Base-by-base conservation (phyloP, 306 rosid species). In the Cucurbita pepo region DNA sequence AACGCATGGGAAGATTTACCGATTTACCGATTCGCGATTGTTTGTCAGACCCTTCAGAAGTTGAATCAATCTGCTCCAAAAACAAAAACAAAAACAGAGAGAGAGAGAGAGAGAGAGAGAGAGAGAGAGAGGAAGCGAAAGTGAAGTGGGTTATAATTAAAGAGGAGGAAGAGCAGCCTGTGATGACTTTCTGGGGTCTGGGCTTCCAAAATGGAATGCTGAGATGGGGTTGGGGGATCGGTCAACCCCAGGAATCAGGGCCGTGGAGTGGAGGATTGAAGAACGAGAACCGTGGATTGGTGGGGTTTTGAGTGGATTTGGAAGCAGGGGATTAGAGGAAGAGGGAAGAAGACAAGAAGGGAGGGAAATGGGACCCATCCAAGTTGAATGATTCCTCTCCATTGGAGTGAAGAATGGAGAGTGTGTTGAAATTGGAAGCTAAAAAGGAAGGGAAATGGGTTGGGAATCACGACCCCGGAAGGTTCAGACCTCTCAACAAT, bases 101-200 rank as follows among this genome's bases (percentile, higher is more conserved):
- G 36, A 43, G 41, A 71, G 4, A 62, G 11, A 30, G 57, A 55
- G 75, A 55, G 14, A n/a, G 40, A 71, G 4, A 62, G 11, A 30
- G 57, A 55, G 75, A 55, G 14, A n/a, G 40, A 5, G 15, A 51
- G 44, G 55, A 22, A 69, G 64, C 19, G 75, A 64, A 74, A 43
- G 22, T 51, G 80, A 79, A 71, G 44, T 36, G 80, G 82, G 58
- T 66, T 74, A 18, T n/a, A 60, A 79, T 61, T 66, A 4, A 44
- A 8, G 72, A 65, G 40, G 40, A 57, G 8, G 21, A 85, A 70
- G 78, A 78, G 88, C 82, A 67, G 71, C 52, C 70, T 59, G 69
- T 36, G 44, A 43, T 30, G 76, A 54, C 69, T 73, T 73, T 55
- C 34, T 62, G 13, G 25, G 40, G 48, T 58, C 43, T 47, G 3